phyloP scores from a whole-genome alignment of 2,329 filamentous ascomycete genomes.

The Plenodomus tracheiphilus region DNA sequence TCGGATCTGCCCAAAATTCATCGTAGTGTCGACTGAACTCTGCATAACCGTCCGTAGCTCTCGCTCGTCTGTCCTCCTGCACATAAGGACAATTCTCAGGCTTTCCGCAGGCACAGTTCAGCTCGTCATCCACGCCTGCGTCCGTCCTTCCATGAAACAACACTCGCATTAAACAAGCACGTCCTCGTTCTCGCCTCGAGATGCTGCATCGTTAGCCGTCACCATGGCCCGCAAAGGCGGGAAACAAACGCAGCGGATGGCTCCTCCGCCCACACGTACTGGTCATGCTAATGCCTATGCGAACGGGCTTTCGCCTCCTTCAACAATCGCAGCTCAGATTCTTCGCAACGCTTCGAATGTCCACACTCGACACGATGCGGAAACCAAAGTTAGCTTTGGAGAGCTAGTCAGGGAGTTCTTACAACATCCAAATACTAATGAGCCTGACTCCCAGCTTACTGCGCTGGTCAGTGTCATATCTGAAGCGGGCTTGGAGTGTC shows the following conservation, averaged over 20 bases:
- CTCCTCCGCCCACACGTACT: conserved; percentile 23
- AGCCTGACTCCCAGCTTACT: conserved; percentile 74
- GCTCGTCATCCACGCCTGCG: too few species aligned
- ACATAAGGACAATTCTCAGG: too few species aligned
- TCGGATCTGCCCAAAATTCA: too few species aligned
- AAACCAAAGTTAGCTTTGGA: conserved; percentile 74
- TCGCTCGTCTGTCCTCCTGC: too few species aligned
- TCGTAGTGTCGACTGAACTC: too few species aligned
- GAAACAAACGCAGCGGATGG: conserved; percentile 34
- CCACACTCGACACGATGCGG: conserved; percentile 62
- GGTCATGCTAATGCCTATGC: conserved; percentile 22
- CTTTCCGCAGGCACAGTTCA: too few species aligned
- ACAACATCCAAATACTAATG: conserved; percentile 52
- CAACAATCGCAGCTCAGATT: conserved; percentile 84
- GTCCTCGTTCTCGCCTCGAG: neutral
- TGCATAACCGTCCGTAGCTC: too few species aligned
- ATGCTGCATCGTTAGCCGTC: conserved; percentile 23
- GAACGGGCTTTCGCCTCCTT: conserved; percentile 57
- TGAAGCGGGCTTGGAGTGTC: conserved; percentile 73
- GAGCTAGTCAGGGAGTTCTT: conserved; percentile 70
- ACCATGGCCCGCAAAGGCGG: conserved; percentile 49
- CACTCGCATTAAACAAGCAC: neutral
- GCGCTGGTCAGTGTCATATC: conserved; percentile 83
- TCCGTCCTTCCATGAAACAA: neutral
- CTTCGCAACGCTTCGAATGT: conserved; percentile 77